Conservation (phyloP, 2,329 filamentous ascomycete species). For the Aspergillus vadensis region DNA sequence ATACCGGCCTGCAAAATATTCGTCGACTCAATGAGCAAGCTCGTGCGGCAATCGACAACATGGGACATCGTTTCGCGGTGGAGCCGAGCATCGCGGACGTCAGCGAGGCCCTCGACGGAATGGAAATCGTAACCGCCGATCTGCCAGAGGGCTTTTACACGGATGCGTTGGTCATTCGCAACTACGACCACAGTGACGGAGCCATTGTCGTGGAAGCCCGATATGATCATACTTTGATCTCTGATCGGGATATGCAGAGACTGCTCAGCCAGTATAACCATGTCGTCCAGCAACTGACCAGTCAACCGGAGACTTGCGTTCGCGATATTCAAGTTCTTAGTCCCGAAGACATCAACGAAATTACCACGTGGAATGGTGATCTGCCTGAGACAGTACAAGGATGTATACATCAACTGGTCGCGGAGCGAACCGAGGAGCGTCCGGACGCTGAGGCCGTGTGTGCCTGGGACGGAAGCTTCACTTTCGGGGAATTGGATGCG, state of each 20-base stretch:
- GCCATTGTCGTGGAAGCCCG: background rate
- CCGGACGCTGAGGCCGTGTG: conserved; percentile 9
- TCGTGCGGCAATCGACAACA: background rate
- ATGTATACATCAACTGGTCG: background rate
- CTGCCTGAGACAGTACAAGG: background rate
- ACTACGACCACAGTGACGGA: background rate
- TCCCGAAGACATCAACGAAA: background rate
- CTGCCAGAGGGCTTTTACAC: background rate
- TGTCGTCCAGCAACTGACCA: background rate
- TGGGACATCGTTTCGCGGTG: background rate
- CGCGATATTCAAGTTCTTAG: background rate
- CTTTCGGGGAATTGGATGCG: conserved; percentile 13
- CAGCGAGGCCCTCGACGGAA: background rate
- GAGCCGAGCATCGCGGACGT: background rate
- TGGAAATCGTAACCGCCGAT: background rate
- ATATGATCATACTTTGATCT: background rate
- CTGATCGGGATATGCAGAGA: background rate
- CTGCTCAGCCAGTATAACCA: background rate
- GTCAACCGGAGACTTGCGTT: background rate
- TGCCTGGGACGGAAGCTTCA: conserved; percentile 22
- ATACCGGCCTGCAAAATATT: background rate
- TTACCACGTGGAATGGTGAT: background rate
- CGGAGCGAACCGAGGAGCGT: background rate
- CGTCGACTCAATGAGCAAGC: background rate
- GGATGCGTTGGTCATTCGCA: background rate